Conservation (phyloP, 1,284 basidiomycete genomes). For the Vanrija sp. region DNA sequence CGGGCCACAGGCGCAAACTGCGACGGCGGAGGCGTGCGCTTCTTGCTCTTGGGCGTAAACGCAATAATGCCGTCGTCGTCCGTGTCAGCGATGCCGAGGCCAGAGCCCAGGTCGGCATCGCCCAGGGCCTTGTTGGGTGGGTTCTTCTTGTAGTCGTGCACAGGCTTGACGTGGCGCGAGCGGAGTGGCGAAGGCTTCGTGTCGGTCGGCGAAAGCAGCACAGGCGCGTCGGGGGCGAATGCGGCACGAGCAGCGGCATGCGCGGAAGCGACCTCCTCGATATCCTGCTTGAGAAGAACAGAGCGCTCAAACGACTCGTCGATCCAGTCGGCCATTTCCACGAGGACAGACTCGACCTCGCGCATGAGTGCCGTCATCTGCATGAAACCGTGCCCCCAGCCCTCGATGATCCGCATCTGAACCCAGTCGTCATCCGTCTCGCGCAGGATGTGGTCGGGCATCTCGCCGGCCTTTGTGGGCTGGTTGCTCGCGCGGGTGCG, state of each 20-base stretch:
- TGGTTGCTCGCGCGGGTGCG: constrained; percentile 55
- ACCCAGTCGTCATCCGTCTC: constrained; percentile 93
- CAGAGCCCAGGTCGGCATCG: constrained; percentile 41
- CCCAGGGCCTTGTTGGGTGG: constrained; percentile 29
- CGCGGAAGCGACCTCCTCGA: constrained; percentile 24
- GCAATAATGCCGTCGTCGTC: constrained; percentile 52
- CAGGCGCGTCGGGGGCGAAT: constrained; percentile 13
- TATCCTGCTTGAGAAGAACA: constrained; percentile 31
- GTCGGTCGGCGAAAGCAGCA: neutral
- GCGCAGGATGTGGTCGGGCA: constrained; percentile 53
- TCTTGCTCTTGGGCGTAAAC: constrained; percentile 45
- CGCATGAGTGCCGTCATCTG: constrained; percentile 85
- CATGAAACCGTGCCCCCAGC: constrained; percentile 89
- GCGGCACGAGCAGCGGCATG: constrained; percentile 21
- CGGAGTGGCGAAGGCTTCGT: constrained; percentile 12
- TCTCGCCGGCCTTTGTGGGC: constrained; percentile 44
- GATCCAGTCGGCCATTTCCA: constrained; percentile 91
- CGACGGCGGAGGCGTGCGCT: constrained; percentile 49
- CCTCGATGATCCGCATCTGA: constrained; percentile 81
- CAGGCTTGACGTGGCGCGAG: constrained; percentile 43
- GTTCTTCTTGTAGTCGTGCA: constrained; percentile 31
- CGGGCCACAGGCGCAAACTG: constrained; percentile 38
- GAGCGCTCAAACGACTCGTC: constrained; percentile 63
- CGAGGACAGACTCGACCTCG: constrained; percentile 70
- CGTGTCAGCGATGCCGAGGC: constrained; percentile 23